Conservation (phyloP, 2,329 filamentous ascomycete genomes). For the Phoma sp. region DNA sequence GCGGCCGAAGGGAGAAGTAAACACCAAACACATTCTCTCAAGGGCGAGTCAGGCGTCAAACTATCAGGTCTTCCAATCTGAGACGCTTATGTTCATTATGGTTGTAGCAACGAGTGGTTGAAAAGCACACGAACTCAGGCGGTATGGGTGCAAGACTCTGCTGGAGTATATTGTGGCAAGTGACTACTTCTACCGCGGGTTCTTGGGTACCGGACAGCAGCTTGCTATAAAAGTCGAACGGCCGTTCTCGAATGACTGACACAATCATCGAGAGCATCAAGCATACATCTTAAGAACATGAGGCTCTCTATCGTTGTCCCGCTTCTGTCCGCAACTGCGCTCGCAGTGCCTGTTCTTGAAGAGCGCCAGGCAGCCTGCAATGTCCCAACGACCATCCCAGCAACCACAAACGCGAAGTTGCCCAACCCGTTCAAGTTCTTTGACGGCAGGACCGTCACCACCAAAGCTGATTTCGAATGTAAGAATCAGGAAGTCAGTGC, state of each 20-base stretch:
- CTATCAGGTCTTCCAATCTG: not conserved
- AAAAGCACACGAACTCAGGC: not conserved
- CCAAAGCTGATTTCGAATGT: constrained; percentile 45
- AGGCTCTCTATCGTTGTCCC: constrained; percentile 41
- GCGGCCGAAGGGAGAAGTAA: constrained; percentile 2
- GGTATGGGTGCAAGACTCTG: not conserved
- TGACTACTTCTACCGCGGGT: constrained; percentile 2
- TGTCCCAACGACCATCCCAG: constrained; percentile 40
- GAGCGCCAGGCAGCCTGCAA: constrained; percentile 41
- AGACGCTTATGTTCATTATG: not conserved
- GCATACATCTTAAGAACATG: constrained; percentile 28
- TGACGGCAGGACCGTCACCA: constrained; percentile 43
- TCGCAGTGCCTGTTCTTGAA: constrained; percentile 38
- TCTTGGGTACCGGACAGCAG: not conserved
- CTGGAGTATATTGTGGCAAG: constrained; percentile 2
- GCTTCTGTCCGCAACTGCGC: constrained; percentile 38
- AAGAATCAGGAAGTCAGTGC: constrained; percentile 47
- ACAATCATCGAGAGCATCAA: not conserved
- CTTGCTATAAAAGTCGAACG: not conserved
- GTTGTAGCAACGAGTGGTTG: not conserved
- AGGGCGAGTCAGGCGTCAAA: not conserved
- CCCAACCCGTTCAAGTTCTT: constrained; percentile 50
- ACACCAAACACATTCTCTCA: not conserved
- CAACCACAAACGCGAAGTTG: constrained; percentile 40
- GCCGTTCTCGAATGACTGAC: too few species aligned